Conservation (phyloP, 148 eudicot species). For the Rheum nobile region DNA sequence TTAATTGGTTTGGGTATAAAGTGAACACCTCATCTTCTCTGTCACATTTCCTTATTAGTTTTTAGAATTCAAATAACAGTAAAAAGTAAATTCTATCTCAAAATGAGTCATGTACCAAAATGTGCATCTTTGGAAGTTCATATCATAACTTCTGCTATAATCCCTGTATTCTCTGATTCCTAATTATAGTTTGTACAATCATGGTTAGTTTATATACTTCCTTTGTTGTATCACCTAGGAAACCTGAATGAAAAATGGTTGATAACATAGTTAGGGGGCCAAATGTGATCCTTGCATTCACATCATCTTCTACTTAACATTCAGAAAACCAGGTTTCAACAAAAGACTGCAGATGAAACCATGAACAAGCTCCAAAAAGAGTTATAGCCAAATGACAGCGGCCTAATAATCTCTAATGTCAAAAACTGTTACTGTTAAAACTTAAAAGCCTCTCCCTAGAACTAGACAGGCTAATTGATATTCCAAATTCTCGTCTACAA, state of each 20-base stretch:
- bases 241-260: background rate
- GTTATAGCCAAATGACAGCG: background rate
- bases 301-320: background rate
- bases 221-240: background rate
- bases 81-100: background rate
- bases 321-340: background rate
- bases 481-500: background rate
- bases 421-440: background rate
- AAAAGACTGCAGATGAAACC: background rate
- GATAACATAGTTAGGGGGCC: background rate
- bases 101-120: background rate
- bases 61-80: background rate
- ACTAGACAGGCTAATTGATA: background rate
- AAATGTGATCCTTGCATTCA: background rate
- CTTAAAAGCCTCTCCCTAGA: background rate
- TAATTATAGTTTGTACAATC: background rate
- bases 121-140: background rate
- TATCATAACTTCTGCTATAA: background rate
- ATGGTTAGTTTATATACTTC: background rate
- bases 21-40: background rate
- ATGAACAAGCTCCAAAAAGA: background rate
- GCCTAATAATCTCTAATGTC: background rate
- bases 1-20: background rate
- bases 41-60: background rate
- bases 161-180: too few species aligned